Evolutionary conservation across 1,284 basidiomycete species (phyloP).

Genomic region (Moesziomyces parantarcticus): DNA sequence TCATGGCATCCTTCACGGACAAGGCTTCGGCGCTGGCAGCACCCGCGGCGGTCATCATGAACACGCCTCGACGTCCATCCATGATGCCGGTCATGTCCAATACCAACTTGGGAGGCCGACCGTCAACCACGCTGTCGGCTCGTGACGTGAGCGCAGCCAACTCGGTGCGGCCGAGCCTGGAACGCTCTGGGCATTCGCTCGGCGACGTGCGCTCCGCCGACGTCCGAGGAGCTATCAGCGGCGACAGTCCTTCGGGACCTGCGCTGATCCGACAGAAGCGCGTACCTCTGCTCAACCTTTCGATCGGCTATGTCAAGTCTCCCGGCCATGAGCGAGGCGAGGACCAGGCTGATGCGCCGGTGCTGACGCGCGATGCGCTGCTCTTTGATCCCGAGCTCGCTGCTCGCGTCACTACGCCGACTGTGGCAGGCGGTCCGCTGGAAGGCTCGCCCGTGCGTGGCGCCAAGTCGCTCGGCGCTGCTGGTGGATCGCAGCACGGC

Average conservation of each 20-base stretch:
- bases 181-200: conserved; percentile 11
- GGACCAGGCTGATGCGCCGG: conserved; percentile 14
- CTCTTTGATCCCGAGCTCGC: conserved; percentile 46
- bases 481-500: conserved; percentile 10
- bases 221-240: neutral
- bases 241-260: conserved; percentile 2
- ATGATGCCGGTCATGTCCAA: conserved; percentile 6
- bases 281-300: conserved; percentile 36
- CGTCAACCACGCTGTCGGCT: conserved; percentile 4
- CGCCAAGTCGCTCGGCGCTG: neutral
- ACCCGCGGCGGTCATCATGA: conserved; percentile 32
- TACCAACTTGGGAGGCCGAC: conserved; percentile 3
- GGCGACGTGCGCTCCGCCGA: conserved; percentile 16
- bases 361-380: conserved; percentile 40
- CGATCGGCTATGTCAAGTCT: conserved; percentile 29
- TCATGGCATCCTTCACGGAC: conserved; percentile 7
- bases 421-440: neutral
- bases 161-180: conserved; percentile 21
- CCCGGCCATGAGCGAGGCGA: conserved; percentile 20
- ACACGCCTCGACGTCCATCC: conserved; percentile 21
- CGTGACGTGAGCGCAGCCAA: conserved; percentile 5
- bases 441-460: neutral
- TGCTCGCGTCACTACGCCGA: conserved; percentile 13
- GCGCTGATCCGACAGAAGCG: conserved; percentile 31
- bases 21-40: conserved; percentile 18